A percentile compares a stretch with the other conserved stretches of the same genome.
These are phyloP conservation scores for Sphaerobolus stellatus DNA, from an alignment of 1,284 basidiomycete genomes.

Conservation along the genomic window DNA sequence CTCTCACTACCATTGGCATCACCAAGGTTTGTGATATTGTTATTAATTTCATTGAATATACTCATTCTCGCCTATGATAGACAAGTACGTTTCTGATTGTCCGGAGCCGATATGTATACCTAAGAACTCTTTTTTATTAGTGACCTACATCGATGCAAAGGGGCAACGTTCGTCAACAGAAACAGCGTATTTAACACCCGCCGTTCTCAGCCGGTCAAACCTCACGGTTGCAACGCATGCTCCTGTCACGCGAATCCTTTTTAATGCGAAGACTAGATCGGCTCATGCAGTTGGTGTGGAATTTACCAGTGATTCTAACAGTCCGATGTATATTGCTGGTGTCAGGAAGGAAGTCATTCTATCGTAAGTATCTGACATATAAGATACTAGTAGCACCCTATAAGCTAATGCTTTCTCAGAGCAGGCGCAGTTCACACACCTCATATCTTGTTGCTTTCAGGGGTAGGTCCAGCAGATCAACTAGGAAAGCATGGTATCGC, in stretches of 20 bases:
- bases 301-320: neutral
- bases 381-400: neutral
- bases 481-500: constrained; percentile 4
- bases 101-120: neutral
- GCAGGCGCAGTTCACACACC: constrained; percentile 9
- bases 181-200: constrained; percentile 15
- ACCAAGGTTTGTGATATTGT: neutral
- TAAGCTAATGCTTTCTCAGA: neutral
- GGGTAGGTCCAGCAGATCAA: constrained; percentile 8
- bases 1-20: neutral
- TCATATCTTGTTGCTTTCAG: constrained; percentile 9
- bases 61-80: constrained; percentile 9
- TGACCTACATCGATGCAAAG: constrained; percentile 6
- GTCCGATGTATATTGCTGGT: neutral
- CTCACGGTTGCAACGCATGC: constrained; percentile 12
- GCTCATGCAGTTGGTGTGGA: constrained; percentile 10
- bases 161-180: constrained; percentile 12
- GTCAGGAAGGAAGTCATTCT: constrained; percentile 5
- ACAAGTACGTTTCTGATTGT: constrained; percentile 14
- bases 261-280: neutral
- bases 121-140: neutral
- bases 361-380: neutral
- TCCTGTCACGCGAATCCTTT: constrained; percentile 2
- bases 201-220: constrained; percentile 15
- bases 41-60: neutral